Evolutionary conservation across 1,139 yeast species (phyloP), one percentile per base, ranked within the genome.

Genomic region (Petasospora fabianii): DNA sequence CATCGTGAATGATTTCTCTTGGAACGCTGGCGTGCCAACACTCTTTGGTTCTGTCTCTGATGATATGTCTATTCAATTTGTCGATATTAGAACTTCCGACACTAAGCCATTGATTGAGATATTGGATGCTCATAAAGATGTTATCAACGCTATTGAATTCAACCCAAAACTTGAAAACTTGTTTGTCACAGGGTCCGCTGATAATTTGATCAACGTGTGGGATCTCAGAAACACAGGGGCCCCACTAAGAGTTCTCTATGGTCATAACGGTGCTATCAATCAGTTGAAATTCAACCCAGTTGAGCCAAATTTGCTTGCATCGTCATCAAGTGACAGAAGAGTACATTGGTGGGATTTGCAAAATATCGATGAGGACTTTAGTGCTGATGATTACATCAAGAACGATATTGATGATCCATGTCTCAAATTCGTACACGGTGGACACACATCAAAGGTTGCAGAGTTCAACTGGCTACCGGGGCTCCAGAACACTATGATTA

Each of bases 381-480:
- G 52, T 35, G 46, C 45, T 37, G 51, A 63, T 49, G 49, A 64
- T 73, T 20, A 71, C 14, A 64, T 77, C 35, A 66, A 67, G 35
- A 61, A 74, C 24, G 64, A 65, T 19, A 67, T 66, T 37, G 66
- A 66, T 21, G 86, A 80, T 55, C 85, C 85, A n/a, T 72, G 82
- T 51, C 65, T 80, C 48, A 63, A 54, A 18, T 86, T 87, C 54
- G 67, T 75, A 35, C 96, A 87, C 56, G 84, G 84, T 19, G 96
- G 96, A 1, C 96, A 87, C 55, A 75, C 86, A 65, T 69, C 78
- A 39, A 80, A 81, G 24, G 82, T 87, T 10, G 73, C 78, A 47
- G 95, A 85, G 54, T 68, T 85, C 41, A 77, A 76, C 44, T 86
- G 96, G 95, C 78, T 85, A 34, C 74, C 77, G 2, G 77, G 74